These are phyloP conservation scores for Ophiocordyceps camponoti-saundersi DNA, from an alignment of 2,329 filamentous ascomycete genomes.

Conservation along the genomic window DNA sequence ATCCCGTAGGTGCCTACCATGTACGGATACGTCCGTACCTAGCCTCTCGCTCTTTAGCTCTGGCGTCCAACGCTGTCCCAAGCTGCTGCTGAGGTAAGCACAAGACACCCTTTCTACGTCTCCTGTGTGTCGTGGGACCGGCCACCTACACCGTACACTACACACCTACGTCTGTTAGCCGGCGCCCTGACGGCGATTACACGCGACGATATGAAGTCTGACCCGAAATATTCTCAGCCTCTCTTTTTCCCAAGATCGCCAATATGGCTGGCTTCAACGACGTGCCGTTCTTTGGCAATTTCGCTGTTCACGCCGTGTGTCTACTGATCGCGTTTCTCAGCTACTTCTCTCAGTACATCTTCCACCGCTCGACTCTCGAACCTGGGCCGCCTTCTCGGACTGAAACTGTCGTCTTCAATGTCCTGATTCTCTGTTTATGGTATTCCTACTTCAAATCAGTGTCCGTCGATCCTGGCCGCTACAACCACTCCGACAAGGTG, in stretches of 20 bases:
- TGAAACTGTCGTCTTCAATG: slow-evolving; percentile 49
- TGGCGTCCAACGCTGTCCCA: no score
- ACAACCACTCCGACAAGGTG: slow-evolving; percentile 22
- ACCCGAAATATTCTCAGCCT: background rate
- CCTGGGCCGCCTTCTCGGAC: slow-evolving; percentile 40
- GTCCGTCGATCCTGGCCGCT: slow-evolving; percentile 39
- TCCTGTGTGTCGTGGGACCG: no score
- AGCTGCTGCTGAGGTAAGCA: no score
- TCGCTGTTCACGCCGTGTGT: slow-evolving; percentile 55
- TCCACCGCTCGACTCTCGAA: slow-evolving; percentile 36
- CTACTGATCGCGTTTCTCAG: slow-evolving; percentile 50
- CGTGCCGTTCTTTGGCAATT: slow-evolving; percentile 26
- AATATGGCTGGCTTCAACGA: slow-evolving; percentile 24
- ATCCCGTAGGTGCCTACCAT: no score
- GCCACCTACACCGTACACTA: no score
- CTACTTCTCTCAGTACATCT: slow-evolving; percentile 57
- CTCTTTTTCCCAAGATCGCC: background rate
- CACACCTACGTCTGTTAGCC: background rate
- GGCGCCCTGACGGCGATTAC: background rate
- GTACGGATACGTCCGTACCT: no score
- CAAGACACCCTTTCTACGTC: no score
- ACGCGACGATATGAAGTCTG: background rate
- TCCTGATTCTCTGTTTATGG: slow-evolving; percentile 45
- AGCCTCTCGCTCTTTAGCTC: no score
- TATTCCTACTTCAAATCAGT: slow-evolving; percentile 50